Base-by-base conservation (phyloP, 345 rosid genomes). In the Camelina hispida region DNA sequence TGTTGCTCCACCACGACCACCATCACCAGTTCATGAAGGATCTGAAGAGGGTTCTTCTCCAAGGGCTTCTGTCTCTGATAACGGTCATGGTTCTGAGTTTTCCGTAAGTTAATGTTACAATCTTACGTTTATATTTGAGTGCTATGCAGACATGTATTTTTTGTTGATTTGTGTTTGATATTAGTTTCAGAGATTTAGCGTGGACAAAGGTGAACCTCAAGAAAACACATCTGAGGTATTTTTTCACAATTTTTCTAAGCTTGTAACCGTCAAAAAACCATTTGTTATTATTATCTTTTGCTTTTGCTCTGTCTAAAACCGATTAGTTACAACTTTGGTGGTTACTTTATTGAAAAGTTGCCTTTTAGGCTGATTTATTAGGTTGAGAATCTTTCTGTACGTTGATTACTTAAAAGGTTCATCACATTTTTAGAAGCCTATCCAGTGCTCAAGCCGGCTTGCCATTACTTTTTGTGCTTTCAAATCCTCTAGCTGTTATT, bases 11-110 rank as follows among this genome's bases (percentile, higher is more conserved):
- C 88, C 91, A 55, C 65, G 32, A 66, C 97, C 89, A 46, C 97
- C 95, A 7, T 91, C 95, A n/a, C 92, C 97, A 1, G 96, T 94
- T 23, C 90, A 87, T 0, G 98, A 94, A 81, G 97, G 87, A 69
- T 80, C 98, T 40, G 98, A 91, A 58, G 97, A 94, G 76, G 96
- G 88, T 34, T 82, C 86, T 54, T 86, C 96, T 52, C 95, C 98
- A 10, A 84, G 82, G 51, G 85, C 83, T 57, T 87, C 94, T 38
- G 64, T 55, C 15, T 82, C 68, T 34, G 96, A 87, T 68, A 87
- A 88, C 64, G 93, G 85, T 28, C 70, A 83, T 75, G 70, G 76
- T n/a, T 69, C 84, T 37, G 98, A 91, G 44, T 82, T 76, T 54
- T 13, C 84, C 62, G 98, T 91, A 69, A 80, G 88, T 85, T 6